Conservation (phyloP, 2,329 filamentous ascomycete species). For the Clonostachys rosea region DNA sequence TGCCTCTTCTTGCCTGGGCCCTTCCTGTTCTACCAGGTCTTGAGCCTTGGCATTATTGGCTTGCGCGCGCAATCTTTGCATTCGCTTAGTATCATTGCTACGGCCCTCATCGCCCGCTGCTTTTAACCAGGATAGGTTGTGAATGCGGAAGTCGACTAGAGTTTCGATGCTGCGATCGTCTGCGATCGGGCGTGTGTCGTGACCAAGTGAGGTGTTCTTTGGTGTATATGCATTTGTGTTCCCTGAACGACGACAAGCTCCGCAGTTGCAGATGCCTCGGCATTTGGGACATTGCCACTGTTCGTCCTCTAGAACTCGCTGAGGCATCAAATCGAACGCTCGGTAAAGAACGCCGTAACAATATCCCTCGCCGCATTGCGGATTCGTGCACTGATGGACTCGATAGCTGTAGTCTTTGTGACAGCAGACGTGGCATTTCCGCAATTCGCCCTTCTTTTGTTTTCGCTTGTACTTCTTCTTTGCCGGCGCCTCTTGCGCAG, state of each 20-base stretch:
- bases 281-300: constrained; percentile 90
- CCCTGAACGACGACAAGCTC: constrained; percentile 61
- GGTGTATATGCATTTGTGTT: constrained; percentile 79
- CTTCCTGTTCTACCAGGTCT: constrained; percentile 24
- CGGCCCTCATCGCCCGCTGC: constrained; percentile 52
- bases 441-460: constrained; percentile 47
- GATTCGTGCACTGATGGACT: constrained; percentile 70
- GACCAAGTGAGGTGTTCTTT: constrained; percentile 81
- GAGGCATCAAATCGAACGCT: constrained; percentile 86
- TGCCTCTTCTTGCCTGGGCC: constrained; percentile 1
- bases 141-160: constrained; percentile 84
- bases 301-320: constrained; percentile 73
- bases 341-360: constrained; percentile 93
- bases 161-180: constrained; percentile 88
- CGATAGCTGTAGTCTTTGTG: constrained; percentile 80
- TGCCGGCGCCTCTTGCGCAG: constrained; percentile 59
- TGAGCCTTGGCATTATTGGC: constrained; percentile 54
- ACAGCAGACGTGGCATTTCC: constrained; percentile 77
- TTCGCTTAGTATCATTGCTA: constrained; percentile 50
- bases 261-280: constrained; percentile 81
- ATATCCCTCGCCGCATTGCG: constrained; percentile 69
- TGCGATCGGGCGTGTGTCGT: constrained; percentile 85
- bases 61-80: constrained; percentile 50
- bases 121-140: constrained; percentile 81
- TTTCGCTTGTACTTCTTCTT: constrained; percentile 56